Conservation (phyloP, 306 rosid genomes). For the Pueraria montana region DNA sequence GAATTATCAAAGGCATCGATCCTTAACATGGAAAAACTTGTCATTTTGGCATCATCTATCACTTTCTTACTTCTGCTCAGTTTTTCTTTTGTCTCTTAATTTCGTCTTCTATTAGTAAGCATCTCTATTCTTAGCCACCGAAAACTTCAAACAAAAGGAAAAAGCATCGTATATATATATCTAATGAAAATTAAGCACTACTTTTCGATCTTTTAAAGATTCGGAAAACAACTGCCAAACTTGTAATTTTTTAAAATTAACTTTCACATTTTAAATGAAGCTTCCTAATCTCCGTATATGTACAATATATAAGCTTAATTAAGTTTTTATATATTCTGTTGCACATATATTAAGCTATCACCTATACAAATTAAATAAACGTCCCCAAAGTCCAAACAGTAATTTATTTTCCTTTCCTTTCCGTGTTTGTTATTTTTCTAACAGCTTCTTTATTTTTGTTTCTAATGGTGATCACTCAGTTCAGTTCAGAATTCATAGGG, state of each 20-base stretch:
- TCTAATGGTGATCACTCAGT: not conserved
- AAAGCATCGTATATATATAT: not conserved
- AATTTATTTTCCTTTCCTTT: not conserved
- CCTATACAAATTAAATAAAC: not conserved
- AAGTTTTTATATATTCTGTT: not conserved
- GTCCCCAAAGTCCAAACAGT: not conserved
- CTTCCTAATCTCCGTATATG: constrained; percentile 16
- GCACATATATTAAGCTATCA: not conserved
- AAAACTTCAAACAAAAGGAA: constrained; percentile 22
- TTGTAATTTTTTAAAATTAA: not conserved
- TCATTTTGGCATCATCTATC: not conserved
- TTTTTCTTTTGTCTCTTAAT: not conserved
- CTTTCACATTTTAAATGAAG: not conserved
- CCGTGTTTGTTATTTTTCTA: not conserved
- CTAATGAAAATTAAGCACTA: not conserved
- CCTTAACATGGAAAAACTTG: constrained; percentile 22
- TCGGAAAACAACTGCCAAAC: constrained; percentile 7
- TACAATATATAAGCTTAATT: not conserved
- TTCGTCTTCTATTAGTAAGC: not conserved
- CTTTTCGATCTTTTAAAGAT: not conserved
- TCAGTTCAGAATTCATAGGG: constrained; percentile 10
- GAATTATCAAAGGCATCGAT: not conserved
- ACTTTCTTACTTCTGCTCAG: not conserved
- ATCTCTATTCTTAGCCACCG: constrained; percentile 15
- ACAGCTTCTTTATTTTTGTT: not conserved